phyloP scores from a whole-genome alignment of 257 asterid genomes.

The Solanum pimpinellifolium region DNA sequence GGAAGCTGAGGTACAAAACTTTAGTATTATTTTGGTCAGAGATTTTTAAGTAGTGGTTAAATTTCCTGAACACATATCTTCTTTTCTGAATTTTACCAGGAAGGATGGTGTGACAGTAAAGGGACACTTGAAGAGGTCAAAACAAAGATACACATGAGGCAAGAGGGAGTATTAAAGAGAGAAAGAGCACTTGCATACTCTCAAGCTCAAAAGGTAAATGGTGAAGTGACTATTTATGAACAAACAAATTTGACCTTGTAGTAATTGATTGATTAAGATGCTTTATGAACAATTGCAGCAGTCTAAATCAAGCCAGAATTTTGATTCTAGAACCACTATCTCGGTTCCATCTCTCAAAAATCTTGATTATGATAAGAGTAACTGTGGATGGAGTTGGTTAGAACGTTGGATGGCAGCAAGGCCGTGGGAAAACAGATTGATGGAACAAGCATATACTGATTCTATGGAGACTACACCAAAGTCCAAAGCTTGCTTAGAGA shows the following conservation, averaged over 20 bases:
- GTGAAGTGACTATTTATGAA: neutral
- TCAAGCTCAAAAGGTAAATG: slow-evolving; percentile 64
- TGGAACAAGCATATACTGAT: slow-evolving; percentile 39
- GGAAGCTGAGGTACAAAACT: slow-evolving; percentile 63
- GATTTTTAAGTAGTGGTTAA: neutral
- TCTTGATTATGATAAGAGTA: slow-evolving; percentile 38
- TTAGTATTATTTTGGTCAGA: neutral
- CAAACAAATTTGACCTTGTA: neutral
- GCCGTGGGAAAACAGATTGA: slow-evolving; percentile 88
- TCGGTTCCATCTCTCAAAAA: slow-evolving; percentile 30
- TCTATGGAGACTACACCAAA: slow-evolving; percentile 31
- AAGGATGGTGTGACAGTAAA: slow-evolving; percentile 89
- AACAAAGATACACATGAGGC: slow-evolving; percentile 82
- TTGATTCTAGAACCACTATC: slow-evolving; percentile 20
- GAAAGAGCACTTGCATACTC: slow-evolving; percentile 88
- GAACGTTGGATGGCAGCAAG: slow-evolving; percentile 97
- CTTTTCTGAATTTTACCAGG: slow-evolving; percentile 23
- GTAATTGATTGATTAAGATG: neutral
- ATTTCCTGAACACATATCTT: neutral
- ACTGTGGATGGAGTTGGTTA: slow-evolving; percentile 88
- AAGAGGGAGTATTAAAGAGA: slow-evolving; percentile 79
- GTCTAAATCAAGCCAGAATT: slow-evolving; percentile 46
- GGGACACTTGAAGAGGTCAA: slow-evolving; percentile 69
- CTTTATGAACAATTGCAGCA: slow-evolving; percentile 10
- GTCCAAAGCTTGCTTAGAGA: slow-evolving; percentile 13